Evolutionary conservation across 2,329 filamentous ascomycete genomes (phyloP).

Genomic region (Colletotrichum brevisporum): DNA sequence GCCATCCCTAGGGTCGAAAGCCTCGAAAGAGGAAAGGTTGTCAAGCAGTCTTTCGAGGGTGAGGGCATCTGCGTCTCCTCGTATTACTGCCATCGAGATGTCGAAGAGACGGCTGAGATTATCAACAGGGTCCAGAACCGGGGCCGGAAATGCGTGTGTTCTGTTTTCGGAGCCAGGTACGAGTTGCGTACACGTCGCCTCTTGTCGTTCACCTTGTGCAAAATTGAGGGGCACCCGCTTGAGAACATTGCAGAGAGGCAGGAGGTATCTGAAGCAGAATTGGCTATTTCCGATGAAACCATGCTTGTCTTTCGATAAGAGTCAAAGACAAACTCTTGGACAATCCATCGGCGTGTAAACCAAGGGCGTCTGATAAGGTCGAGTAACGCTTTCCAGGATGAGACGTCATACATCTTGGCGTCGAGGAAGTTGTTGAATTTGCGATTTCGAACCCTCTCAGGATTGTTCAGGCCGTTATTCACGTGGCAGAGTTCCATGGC

Average conservation of each 20-base stretch:
- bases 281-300: not conserved
- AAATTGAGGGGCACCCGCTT: no score
- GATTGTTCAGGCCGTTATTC: no score
- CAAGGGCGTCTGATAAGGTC: not conserved
- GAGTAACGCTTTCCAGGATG: not conserved
- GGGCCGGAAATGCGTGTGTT: not conserved
- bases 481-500: no score
- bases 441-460: not conserved
- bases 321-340: slow-evolving; percentile 14
- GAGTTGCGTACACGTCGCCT: not conserved
- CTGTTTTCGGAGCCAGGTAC: not conserved
- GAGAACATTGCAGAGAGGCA: no score
- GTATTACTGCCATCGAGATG: not conserved
- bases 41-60: slow-evolving; percentile 13
- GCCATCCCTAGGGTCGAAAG: slow-evolving; percentile 18
- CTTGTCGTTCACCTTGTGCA: not conserved
- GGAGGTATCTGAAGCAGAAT: no score
- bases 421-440: not conserved
- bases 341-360: slow-evolving; percentile 14
- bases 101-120: not conserved
- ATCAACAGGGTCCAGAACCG: not conserved
- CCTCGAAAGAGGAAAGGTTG: slow-evolving; percentile 15
- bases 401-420: not conserved
- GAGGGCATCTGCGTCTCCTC: not conserved
- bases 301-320: not conserved